Evolutionary conservation across 768 basidiomycete genomes (phyloP).

Genomic region (Tricholoma saponaceum): DNA sequence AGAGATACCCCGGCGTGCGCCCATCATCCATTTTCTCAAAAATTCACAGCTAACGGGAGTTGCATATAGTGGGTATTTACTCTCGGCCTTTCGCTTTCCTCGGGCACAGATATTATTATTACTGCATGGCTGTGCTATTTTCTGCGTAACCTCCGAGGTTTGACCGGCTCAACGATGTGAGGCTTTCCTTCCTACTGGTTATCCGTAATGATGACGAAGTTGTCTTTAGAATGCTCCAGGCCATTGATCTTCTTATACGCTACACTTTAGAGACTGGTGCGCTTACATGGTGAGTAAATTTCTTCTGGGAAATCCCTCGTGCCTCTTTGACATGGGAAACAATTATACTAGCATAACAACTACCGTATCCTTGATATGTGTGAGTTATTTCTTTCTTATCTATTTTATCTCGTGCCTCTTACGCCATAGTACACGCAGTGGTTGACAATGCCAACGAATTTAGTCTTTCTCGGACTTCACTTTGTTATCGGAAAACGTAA

Average conservation of each 20-base stretch:
- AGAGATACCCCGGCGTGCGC: slow-evolving; percentile 19
- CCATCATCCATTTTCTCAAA: neutral
- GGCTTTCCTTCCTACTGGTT: neutral
- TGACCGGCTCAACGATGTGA: slow-evolving; percentile 25
- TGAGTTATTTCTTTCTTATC: slow-evolving; percentile 19
- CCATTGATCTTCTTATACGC: slow-evolving; percentile 33
- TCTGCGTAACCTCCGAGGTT: slow-evolving; percentile 26
- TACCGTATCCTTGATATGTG: slow-evolving; percentile 37
- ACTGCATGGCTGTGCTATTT: slow-evolving; percentile 34
- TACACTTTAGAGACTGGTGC: slow-evolving; percentile 41
- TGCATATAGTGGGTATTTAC: slow-evolving; percentile 36
- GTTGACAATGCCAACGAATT: slow-evolving; percentile 38
- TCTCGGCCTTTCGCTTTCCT: slow-evolving; percentile 35
- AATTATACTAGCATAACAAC: slow-evolving; percentile 32
- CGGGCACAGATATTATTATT: slow-evolving; percentile 34
- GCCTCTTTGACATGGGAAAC: neutral
- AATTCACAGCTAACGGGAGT: neutral
- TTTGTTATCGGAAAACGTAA: slow-evolving; percentile 44
- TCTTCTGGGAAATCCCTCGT: neutral
- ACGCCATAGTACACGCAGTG: slow-evolving; percentile 22
- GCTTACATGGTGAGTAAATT: slow-evolving; percentile 30
- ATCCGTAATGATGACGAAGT: neutral
- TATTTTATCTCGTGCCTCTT: neutral
- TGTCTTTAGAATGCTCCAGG: slow-evolving; percentile 29
- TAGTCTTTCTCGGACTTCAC: slow-evolving; percentile 43